Evolutionary conservation across 805 yeast species (phyloP), one percentile per base, ranked within the genome.

Genomic region (Wickerhamomyces hampshirensis): DNA sequence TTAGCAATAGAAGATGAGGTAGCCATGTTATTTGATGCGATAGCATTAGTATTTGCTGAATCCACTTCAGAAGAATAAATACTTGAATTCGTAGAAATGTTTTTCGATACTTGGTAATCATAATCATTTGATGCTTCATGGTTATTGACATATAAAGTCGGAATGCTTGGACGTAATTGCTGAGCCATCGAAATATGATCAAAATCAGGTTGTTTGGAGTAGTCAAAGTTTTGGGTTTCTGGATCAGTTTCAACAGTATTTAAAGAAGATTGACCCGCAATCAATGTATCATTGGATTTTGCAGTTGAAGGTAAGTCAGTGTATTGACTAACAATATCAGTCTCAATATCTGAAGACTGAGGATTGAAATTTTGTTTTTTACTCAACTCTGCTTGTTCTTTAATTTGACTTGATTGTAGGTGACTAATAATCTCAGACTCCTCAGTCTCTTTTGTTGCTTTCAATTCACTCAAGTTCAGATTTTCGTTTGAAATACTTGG

Each of bases 111-210:
- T 11, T 21, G 7, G 24, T 21, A 21, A 21, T 21, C 24, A 11
- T 8, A 21, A 21, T 21, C 24, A 21, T 7, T 16, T 27, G 28
- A n/a, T 18, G 29, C 23, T 4, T 35, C 40, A 11, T 27, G 33
- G 28, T 39, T 33, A 34, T 40, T 46, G 14, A 38, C 39, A n/a
- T 39, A 38, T 2, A 38, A 30, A 2, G 42, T 45, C 18, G 66
- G 62, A 31, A 66, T 59, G 0, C 63, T 62, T 5, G 72, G 62
- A 35, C 76, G 65, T 15, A 72, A 43, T 34, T 69, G 67, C 38
- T 70, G 69, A 5, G 78, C 78, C 70, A 72, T 67, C 23, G 39
- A 30, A 11, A 19, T 12, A 7, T 29, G 32, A 6, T 32, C 36
- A 9, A 21, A 12, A 13, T 30, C 14, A 2, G 32, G 18, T 26